Conservation (phyloP, 352 stramenopile species). For the Phytophthora capsici region DNA sequence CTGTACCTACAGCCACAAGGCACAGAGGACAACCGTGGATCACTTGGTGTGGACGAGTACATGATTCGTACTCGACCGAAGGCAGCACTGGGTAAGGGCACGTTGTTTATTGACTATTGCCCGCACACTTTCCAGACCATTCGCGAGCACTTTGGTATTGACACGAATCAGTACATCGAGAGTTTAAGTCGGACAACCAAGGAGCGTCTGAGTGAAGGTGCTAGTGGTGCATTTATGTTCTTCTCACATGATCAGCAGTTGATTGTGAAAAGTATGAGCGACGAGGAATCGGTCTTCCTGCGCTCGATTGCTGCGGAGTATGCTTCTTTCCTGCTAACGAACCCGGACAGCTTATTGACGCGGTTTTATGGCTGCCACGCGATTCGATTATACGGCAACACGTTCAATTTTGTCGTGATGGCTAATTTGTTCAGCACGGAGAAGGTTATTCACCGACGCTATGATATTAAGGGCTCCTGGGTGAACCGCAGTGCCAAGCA, state of each 20-base stretch:
- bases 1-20: constrained; percentile 82
- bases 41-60: constrained; percentile 82
- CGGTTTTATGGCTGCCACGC: constrained; percentile 88
- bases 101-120: constrained; percentile 88
- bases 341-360: constrained; percentile 82
- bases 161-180: constrained; percentile 85
- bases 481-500: constrained; percentile 90
- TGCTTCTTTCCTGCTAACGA: constrained; percentile 80
- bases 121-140: constrained; percentile 89
- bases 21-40: constrained; percentile 78
- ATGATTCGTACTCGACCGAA: constrained; percentile 85
- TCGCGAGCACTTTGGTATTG: constrained; percentile 83
- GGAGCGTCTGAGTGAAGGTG: constrained; percentile 86
- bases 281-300: constrained; percentile 84
- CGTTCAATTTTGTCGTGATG: constrained; percentile 92
- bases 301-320: constrained; percentile 84
- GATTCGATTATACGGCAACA: constrained; percentile 88
- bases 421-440: constrained; percentile 87
- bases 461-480: constrained; percentile 91
- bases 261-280: constrained; percentile 92
- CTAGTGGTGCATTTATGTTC: constrained; percentile 90
- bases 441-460: constrained; percentile 85
- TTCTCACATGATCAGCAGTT: constrained; percentile 89
- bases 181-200: constrained; percentile 87
- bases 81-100: constrained; percentile 74